Percentiles rank a stretch among this genome's conserved stretches.
phyloP scores from a whole-genome alignment of 805 yeast genomes.

The Saccharomyces mikatae region DNA sequence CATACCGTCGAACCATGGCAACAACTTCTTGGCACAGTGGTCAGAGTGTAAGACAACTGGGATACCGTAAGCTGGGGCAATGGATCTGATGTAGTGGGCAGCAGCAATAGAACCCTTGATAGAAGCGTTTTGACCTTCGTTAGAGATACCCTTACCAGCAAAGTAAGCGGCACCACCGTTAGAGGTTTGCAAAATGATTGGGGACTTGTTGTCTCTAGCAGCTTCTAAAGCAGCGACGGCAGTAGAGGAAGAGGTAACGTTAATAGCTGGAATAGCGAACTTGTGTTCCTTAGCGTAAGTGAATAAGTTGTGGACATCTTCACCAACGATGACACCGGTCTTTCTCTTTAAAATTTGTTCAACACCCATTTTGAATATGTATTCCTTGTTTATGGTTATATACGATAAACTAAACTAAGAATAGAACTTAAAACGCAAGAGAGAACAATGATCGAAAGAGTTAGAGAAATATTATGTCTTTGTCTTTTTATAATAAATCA shows the following conservation, averaged over 20 bases:
- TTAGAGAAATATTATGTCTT: background rate
- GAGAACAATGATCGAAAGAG: background rate
- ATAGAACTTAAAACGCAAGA: background rate
- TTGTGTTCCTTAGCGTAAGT: slow-evolving; percentile 88
- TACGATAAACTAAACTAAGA: background rate
- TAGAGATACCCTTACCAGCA: slow-evolving; percentile 97
- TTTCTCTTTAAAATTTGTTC: slow-evolving; percentile 78
- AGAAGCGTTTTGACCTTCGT: slow-evolving; percentile 88
- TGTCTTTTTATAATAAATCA: background rate
- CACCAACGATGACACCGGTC: slow-evolving; percentile 98
- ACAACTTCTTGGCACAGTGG: slow-evolving; percentile 96
- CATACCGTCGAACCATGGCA: slow-evolving; percentile 99
- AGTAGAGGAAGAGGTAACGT: slow-evolving; percentile 95
- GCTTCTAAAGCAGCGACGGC: slow-evolving; percentile 96
- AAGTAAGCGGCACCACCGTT: slow-evolving; percentile 99
- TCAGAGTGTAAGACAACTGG: slow-evolving; percentile 97
- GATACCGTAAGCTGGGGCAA: slow-evolving; percentile 93
- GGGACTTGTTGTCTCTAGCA: slow-evolving; percentile 88
- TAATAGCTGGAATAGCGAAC: slow-evolving; percentile 97
- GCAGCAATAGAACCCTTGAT: slow-evolving; percentile 94
- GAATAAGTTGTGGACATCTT: slow-evolving; percentile 78
- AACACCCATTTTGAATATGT: slow-evolving; percentile 42
- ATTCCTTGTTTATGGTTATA: background rate
- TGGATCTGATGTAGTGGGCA: slow-evolving; percentile 92
- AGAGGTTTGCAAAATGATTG: slow-evolving; percentile 93